Percentiles rank a stretch among this genome's conserved stretches.
Evolutionary conservation across 106 monocot species (phyloP).

Genomic region (Dendrobium huoshanense): DNA sequence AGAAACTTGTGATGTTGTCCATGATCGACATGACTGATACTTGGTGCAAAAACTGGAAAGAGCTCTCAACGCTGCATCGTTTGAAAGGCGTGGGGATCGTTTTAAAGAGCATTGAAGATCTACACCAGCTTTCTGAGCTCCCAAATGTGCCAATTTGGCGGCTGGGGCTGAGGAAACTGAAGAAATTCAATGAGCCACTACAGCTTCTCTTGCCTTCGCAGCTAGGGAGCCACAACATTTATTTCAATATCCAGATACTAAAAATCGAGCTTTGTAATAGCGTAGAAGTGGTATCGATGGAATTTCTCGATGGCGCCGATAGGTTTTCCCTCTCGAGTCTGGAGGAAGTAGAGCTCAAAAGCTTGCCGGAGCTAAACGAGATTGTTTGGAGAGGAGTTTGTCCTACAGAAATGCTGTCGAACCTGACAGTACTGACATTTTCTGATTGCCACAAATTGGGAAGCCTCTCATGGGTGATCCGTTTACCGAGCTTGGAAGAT

Average conservation of each 20-base stretch:
- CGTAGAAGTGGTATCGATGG: conserved; percentile 5
- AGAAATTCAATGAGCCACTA: background rate
- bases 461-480: conserved; percentile 8
- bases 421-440: background rate
- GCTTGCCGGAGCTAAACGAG: conserved; percentile 1
- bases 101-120: background rate
- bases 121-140: background rate
- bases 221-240: conserved; percentile 3
- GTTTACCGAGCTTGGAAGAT: conserved; percentile 7
- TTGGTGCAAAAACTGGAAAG: conserved; percentile 5
- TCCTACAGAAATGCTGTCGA: background rate
- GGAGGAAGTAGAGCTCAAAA: background rate
- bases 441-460: background rate
- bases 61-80: background rate
- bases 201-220: background rate
- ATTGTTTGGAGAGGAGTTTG: conserved; percentile 10
- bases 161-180: background rate
- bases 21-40: conserved; percentile 9
- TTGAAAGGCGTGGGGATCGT: background rate
- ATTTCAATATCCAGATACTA: background rate
- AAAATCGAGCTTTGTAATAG: background rate
- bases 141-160: background rate
- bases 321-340: background rate
- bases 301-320: background rate
- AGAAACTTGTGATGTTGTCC: conserved; percentile 2